Evolutionary conservation across 768 basidiomycete genomes (phyloP).

Genomic region (Cystobasidium ongulense): DNA sequence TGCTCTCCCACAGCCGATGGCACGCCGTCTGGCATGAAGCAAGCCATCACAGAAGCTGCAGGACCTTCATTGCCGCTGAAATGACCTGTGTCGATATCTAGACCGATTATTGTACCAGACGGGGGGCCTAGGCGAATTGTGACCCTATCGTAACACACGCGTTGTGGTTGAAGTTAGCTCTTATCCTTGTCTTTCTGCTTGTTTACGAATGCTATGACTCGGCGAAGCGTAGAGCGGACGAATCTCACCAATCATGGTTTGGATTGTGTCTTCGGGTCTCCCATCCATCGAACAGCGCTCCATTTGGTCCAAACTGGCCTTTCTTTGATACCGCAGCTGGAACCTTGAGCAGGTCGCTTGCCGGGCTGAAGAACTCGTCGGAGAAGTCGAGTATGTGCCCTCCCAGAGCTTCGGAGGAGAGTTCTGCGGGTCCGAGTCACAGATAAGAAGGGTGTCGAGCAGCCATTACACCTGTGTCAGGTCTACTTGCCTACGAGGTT

Average conservation of each 20-base stretch:
- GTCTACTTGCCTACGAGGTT: background rate
- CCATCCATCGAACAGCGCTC: conserved; percentile 91
- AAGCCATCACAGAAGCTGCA: conserved; percentile 62
- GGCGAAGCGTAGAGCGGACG: background rate
- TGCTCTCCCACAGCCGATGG: conserved; percentile 42
- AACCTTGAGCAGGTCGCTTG: conserved; percentile 69
- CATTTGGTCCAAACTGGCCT: conserved; percentile 95
- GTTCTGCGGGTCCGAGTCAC: conserved; percentile 52
- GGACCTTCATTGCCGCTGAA: conserved; percentile 75
- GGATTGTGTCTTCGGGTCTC: conserved; percentile 85
- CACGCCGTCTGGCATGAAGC: conserved; percentile 44
- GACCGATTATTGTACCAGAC: conserved; percentile 60
- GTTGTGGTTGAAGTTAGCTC: background rate
- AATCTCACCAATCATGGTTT: conserved; percentile 67
- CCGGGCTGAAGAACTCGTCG: conserved; percentile 93
- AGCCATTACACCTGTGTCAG: background rate
- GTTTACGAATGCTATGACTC: background rate
- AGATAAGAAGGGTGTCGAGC: too few species aligned
- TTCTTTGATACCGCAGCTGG: conserved; percentile 81
- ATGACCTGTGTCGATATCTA: conserved; percentile 90
- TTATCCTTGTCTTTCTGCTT: background rate
- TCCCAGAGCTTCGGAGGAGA: conserved; percentile 77
- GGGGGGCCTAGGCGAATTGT: conserved; percentile 76
- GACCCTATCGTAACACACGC: conserved; percentile 53
- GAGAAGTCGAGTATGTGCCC: conserved; percentile 67